Conservation (phyloP, 768 basidiomycete genomes). For the Calocera cornea region DNA sequence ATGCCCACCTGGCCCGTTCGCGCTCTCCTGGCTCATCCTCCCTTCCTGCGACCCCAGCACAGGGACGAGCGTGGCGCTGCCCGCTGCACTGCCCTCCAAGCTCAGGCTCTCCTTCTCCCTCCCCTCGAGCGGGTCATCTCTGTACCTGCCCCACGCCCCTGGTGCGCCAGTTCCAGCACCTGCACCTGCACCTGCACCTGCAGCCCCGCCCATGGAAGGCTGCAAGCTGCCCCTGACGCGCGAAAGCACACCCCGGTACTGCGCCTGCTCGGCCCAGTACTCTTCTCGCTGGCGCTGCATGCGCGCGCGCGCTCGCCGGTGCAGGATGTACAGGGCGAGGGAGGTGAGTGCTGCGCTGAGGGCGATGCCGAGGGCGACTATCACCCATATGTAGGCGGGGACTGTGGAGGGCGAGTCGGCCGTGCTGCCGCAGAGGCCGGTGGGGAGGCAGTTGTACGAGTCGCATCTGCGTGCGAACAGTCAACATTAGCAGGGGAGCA, state of each 20-base stretch:
- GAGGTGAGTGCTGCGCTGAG: neutral
- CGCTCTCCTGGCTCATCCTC: neutral
- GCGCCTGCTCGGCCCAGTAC: neutral
- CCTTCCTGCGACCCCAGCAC: neutral
- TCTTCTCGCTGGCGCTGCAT: neutral
- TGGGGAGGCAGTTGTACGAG: neutral
- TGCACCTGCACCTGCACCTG: too few species aligned
- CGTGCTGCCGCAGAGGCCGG: neutral
- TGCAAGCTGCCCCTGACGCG: neutral
- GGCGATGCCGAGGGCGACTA: neutral
- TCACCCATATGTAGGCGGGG: neutral
- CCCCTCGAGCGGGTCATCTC: neutral
- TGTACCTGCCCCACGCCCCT: neutral
- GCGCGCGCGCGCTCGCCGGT: neutral
- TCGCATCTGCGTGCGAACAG: neutral
- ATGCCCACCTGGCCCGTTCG: neutral
- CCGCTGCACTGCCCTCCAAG: neutral
- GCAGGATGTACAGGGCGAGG: neutral
- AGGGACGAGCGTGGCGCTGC: neutral
- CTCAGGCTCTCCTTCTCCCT: neutral
- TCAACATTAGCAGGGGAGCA: neutral
- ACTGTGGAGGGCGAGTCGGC: neutral
- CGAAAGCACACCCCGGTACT: neutral
- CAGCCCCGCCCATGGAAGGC: too few species aligned
- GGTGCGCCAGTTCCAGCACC: too few species aligned